Evolutionary conservation across 371 early-diverging fungal species (phyloP).

Genomic region (Blyttiomyces sp.): DNA sequence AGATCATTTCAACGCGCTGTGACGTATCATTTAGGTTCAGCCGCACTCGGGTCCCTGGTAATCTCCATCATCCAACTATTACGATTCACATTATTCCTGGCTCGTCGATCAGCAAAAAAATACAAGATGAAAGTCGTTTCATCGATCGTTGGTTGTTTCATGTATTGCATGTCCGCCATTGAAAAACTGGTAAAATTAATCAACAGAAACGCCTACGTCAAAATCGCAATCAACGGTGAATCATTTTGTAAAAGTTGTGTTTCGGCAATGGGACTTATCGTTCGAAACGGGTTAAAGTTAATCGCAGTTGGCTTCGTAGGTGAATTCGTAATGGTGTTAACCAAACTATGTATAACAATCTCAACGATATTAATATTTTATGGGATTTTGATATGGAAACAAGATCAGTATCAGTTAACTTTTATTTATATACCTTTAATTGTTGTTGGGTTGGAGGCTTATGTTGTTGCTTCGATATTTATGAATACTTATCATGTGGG

Average conservation of each 20-base stretch:
- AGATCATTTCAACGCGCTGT: conserved; percentile 32
- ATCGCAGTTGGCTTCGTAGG: conserved; percentile 31
- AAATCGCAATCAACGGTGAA: conserved; percentile 50
- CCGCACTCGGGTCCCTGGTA: conserved; percentile 49
- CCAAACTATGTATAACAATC: conserved; percentile 23
- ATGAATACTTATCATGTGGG: conserved; percentile 46
- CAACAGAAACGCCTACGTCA: conserved; percentile 57
- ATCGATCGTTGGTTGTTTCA: conserved; percentile 40
- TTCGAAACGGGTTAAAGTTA: conserved; percentile 31
- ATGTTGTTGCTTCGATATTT: conserved; percentile 41
- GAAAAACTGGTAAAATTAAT: conserved; percentile 46
- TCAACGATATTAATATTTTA: conserved; percentile 15
- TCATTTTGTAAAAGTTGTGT: conserved; percentile 46
- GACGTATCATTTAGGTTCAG: conserved; percentile 54
- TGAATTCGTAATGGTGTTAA: conserved; percentile 28
- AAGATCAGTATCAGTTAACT: conserved; percentile 6
- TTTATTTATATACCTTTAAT: conserved; percentile 22
- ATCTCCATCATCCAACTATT: conserved; percentile 48
- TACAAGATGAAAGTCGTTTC: conserved; percentile 24
- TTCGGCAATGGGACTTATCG: conserved; percentile 30
- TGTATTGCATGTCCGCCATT: conserved; percentile 43
- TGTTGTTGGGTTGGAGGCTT: conserved; percentile 23
- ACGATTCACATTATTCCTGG: conserved; percentile 32
- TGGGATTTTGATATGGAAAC: conserved; percentile 20
- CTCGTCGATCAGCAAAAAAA: conserved; percentile 21